Evolutionary conservation across 768 basidiomycete species (phyloP).

Genomic region (Russula olivacea): DNA sequence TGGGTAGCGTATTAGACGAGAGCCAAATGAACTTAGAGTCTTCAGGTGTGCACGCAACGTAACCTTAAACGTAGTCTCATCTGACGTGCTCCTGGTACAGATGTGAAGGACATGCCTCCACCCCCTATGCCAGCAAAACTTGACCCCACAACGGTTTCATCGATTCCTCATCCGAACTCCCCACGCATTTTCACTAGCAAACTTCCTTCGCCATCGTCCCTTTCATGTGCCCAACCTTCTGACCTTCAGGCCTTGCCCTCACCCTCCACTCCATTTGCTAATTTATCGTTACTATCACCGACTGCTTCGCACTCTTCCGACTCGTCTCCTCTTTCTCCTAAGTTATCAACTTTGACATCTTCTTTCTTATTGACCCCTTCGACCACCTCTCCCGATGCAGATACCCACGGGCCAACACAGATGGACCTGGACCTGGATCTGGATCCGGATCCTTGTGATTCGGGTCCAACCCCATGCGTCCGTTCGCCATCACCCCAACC

Average conservation of each 20-base stretch:
- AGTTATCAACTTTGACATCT: constrained; percentile 24
- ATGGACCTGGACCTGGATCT: constrained; percentile 19
- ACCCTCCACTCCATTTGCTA: constrained; percentile 42
- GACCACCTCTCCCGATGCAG: constrained; percentile 5
- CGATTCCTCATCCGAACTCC: constrained; percentile 20
- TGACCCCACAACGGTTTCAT: constrained; percentile 37
- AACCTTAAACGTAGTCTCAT: background rate
- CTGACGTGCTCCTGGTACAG: constrained; percentile 26
- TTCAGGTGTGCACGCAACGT: constrained; percentile 21
- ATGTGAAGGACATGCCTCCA: constrained; percentile 43
- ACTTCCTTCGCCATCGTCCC: constrained; percentile 4
- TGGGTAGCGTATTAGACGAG: constrained; percentile 22
- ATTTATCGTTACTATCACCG: constrained; percentile 43
- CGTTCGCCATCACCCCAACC: constrained; percentile 13
- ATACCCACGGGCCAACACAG: background rate
- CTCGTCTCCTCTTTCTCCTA: constrained; percentile 26
- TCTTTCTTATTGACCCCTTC: constrained; percentile 12
- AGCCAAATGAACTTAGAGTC: constrained; percentile 26
- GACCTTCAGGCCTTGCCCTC: constrained; percentile 17
- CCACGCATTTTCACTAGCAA: constrained; percentile 19
- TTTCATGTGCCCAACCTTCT: background rate
- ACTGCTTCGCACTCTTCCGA: constrained; percentile 22
- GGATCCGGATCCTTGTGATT: background rate
- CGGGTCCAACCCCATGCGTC: background rate
- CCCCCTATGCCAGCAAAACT: constrained; percentile 44